Base-by-base conservation (phyloP, 2,329 filamentous ascomycete genomes). In the Aspergillus niger region DNA sequence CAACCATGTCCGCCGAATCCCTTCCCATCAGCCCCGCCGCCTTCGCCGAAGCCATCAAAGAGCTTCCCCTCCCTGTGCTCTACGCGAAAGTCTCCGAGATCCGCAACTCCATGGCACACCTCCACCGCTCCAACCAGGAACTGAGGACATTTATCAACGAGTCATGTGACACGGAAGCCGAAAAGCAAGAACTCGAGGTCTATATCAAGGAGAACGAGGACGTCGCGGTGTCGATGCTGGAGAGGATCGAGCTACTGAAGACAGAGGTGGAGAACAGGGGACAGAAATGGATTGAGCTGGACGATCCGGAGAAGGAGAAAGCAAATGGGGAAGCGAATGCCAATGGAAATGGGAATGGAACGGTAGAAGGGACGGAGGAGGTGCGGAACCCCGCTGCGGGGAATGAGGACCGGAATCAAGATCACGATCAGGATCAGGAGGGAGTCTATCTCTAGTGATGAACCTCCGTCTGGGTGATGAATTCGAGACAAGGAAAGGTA, bases 21-120 rank as follows among this genome's bases (percentile, higher is more conserved):
- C 67, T 68, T 15, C 82, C 83, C 30, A 86, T 86, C 62, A 74
- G 79, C 22, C 72, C 79, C n/a, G 68, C 72, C 32, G 80, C 78
- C 60, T 86, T 86, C 70, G 79, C 81, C 56, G 74, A 79, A 63
- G 86, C 86, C 20, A 81, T 89, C 65, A 75, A 80, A 68, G 80
- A 82, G 59, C 82, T 89, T 7, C 82, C 85, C 8, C 74, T 87
- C 65, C 81, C 83, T 61, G 80, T 83, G 20, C 76, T 89, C 28
- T 85, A 87, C 76, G 77, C 80, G 70, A 89, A 88, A 79, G 83
- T 82, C 59, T 79, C 82, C 59, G 86, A 89, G 68, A 78, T 89
- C 8, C 78, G 77, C 47, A 89, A 88, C 76, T 84, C 80, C 60
- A 84, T 88, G 67, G 71, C 77, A 2, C 86, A 89, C 67, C 82